Percentiles rank a stretch among this genome's conserved stretches.
Conservation (phyloP, 257 asterid genomes). For the Plantago ovata region DNA sequence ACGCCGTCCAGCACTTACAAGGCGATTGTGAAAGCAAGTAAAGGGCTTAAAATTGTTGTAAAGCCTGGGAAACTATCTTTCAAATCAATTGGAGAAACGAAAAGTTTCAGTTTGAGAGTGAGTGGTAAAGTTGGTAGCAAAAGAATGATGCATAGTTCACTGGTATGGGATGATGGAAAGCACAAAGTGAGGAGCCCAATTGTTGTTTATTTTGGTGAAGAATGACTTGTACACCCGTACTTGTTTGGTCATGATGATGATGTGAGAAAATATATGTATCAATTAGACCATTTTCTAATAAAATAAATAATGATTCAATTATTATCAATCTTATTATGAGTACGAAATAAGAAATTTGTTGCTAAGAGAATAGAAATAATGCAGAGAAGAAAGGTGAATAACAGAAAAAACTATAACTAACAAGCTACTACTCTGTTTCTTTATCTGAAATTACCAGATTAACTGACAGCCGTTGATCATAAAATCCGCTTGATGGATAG, state of each 20-base stretch:
- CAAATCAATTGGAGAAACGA: slow-evolving; percentile 35
- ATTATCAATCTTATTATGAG: too few relatives aligned
- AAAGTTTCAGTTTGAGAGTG: slow-evolving; percentile 31
- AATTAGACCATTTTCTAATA: too few relatives aligned
- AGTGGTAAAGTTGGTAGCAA: slow-evolving; percentile 17
- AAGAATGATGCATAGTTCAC: slow-evolving; percentile 36
- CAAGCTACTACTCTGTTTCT: too few relatives aligned
- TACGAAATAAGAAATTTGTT: too few relatives aligned
- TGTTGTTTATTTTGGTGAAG: slow-evolving; percentile 26
- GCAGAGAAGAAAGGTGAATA: too few relatives aligned
- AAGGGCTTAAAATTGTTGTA: slow-evolving; percentile 34
- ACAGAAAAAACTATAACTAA: too few relatives aligned
- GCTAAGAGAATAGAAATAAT: too few relatives aligned
- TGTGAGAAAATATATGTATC: not conserved
- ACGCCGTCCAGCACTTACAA: slow-evolving; percentile 41
- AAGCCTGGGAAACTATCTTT: slow-evolving; percentile 37
- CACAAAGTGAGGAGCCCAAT: slow-evolving; percentile 58
- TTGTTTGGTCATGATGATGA: not conserved
- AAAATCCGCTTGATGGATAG: too few relatives aligned
- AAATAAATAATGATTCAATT: too few relatives aligned
- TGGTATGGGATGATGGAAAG: slow-evolving; percentile 56
- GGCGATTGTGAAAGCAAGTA: slow-evolving; percentile 22
- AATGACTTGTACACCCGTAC: too few relatives aligned
- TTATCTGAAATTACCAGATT: too few relatives aligned
- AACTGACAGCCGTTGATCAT: too few relatives aligned